phyloP scores from a whole-genome alignment of 1,284 basidiomycete genomes.

The Ceratobasidium sp. region DNA sequence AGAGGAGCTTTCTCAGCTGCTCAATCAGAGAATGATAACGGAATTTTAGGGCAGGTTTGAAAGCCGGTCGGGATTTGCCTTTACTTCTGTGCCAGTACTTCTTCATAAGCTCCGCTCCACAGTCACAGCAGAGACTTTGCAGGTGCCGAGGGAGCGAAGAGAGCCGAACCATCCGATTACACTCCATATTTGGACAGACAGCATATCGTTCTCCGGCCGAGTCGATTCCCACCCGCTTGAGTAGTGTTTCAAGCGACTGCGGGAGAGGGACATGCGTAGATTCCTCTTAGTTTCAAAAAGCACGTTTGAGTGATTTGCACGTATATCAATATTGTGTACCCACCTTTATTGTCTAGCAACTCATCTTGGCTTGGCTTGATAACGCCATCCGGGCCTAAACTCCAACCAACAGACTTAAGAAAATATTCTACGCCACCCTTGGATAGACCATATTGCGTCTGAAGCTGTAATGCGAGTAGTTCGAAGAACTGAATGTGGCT shows the following conservation, averaged over 20 bases:
- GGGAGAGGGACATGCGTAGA: neutral
- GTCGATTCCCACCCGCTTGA: conserved; percentile 18
- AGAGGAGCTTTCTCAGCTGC: neutral
- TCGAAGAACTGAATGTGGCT: neutral
- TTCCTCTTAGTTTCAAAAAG: neutral
- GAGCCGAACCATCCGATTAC: neutral
- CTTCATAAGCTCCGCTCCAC: conserved; percentile 11
- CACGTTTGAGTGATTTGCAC: neutral
- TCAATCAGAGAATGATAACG: neutral
- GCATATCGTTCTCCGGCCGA: conserved; percentile 5
- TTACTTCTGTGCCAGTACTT: no score
- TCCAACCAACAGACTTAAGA: neutral
- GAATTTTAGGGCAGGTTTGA: neutral
- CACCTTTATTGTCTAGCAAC: neutral
- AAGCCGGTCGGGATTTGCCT: neutral
- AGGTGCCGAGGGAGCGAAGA: conserved; percentile 4
- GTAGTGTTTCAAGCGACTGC: conserved; percentile 10
- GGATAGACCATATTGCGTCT: neutral
- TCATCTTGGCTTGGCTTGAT: neutral
- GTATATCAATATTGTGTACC: neutral
- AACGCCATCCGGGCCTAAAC: neutral
- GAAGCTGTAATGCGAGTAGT: neutral
- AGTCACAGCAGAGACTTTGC: conserved; percentile 4
- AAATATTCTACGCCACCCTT: neutral
- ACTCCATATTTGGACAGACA: conserved; percentile 18